Base-by-base conservation (phyloP, 331 rosid species). In the Rosa hybrid region DNA sequence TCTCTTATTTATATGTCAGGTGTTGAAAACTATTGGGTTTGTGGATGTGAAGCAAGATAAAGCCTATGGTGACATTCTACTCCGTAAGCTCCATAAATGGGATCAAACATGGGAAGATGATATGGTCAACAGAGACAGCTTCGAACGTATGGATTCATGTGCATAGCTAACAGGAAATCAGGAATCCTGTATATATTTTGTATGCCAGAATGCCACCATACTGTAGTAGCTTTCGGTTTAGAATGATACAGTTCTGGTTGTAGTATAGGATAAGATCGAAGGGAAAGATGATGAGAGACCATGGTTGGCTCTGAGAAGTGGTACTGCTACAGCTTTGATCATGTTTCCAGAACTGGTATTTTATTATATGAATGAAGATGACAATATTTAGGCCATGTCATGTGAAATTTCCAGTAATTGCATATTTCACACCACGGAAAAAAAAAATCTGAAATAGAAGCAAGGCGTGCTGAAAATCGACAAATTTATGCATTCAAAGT, bases 31-130 rank as follows among this genome's bases (percentile, higher is more conserved):
- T 54, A 86, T 87, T 81, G 91, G 86, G 65, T 84, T 74, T 82
- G 86, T 93, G 90, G 86, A 86, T 77, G 92, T 89, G 78, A 76
- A 88, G 78, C 98, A 96, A 88, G 83, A 85, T 5, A 68, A 81
- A 44, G 87, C 92, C 46, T 87, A 86, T 68, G 93, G 88, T 68
- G 96, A 90, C 78, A 88, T 96, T 72, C 77, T 81, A n/a, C 71
- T 89, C 70, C 4, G 12, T 77, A 96, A 86, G 69, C 88, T 79
- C 41, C 82, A 71, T 54, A 89, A 85, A 59, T 80, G 92, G 86
- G 91, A 87, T 82, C 83, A 84, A 82, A 75, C 72, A 64, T 86
- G 82, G 78, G 84, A 67, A 84, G 78, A 56, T 27, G 65, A 72
- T 17, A n/a, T 1, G 48, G 44, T 69, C 60, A 21, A 45, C 34